phyloP scores from a whole-genome alignment of 164 flowering plant species.

The Umbilicus rupestris region DNA sequence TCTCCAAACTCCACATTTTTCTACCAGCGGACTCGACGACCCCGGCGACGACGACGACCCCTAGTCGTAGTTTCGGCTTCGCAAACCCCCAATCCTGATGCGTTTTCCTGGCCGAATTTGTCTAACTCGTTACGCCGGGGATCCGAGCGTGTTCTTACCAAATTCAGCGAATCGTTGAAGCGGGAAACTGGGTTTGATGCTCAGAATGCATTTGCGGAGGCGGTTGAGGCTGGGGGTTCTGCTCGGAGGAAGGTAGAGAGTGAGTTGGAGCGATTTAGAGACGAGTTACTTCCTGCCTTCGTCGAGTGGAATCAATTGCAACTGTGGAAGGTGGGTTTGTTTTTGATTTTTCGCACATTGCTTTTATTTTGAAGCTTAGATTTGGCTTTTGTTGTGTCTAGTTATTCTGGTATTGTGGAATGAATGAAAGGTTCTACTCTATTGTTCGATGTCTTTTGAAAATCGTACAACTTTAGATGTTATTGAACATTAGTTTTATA shows the following conservation, averaged over 20 bases:
- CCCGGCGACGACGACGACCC: conserved; percentile 20
- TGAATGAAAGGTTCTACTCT: too few relatives aligned
- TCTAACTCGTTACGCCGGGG: conserved; percentile 38
- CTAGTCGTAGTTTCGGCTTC: conserved; percentile 31
- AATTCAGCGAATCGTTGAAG: conserved; percentile 49
- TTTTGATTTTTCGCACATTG: not conserved
- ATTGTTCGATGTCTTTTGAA: not conserved
- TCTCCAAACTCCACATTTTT: conserved; percentile 13
- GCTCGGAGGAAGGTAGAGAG: conserved; percentile 1
- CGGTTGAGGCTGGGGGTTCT: conserved; percentile 22
- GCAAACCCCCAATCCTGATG: conserved; percentile 22
- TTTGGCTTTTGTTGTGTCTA: not conserved
- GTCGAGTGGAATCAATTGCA: conserved; percentile 69
- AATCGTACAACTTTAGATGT: too few relatives aligned
- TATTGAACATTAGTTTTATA: too few relatives aligned
- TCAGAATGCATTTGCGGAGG: conserved; percentile 25
- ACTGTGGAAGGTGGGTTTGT: conserved; percentile 56
- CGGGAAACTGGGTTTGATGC: conserved; percentile 68
- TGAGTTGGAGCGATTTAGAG: conserved; percentile 27
- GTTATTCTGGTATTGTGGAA: too few relatives aligned
- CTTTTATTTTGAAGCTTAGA: not conserved
- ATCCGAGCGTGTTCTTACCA: conserved; percentile 38
- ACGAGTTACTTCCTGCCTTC: conserved; percentile 32
- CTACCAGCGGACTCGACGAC: conserved; percentile 15
- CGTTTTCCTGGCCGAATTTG: conserved; percentile 38